phyloP scores from a whole-genome alignment of 495 filamentous ascomycete genomes.

The Eremomyces bilateralis region DNA sequence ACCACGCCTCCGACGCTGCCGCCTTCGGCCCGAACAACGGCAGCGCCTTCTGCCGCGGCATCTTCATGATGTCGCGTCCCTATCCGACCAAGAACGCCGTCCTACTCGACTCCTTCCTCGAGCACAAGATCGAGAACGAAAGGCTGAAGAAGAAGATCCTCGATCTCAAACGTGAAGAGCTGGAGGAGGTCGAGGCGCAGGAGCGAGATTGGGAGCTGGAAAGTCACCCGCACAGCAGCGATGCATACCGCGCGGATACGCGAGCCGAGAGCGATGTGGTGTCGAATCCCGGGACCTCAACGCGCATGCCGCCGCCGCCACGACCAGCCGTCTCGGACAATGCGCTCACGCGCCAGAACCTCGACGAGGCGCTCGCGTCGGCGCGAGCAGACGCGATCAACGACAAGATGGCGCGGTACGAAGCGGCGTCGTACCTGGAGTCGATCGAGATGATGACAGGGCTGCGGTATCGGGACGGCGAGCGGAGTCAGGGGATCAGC shows the following conservation, averaged over 20 bases:
- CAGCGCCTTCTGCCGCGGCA: constrained; percentile 50
- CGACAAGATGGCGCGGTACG: constrained; percentile 56
- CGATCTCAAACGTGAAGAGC: constrained; percentile 69
- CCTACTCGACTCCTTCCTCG: constrained; percentile 78
- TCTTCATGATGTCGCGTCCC: constrained; percentile 85
- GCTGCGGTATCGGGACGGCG: constrained; percentile 68
- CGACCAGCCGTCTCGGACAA: constrained; percentile 36
- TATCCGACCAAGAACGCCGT: constrained; percentile 75
- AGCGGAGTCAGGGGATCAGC: constrained; percentile 71
- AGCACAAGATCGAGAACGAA: constrained; percentile 96
- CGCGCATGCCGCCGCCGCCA: constrained; percentile 44
- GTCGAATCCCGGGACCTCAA: background rate
- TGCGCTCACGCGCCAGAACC: constrained; percentile 52
- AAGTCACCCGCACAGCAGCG: constrained; percentile 8
- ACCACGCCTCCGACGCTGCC: constrained; percentile 46
- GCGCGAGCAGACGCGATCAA: constrained; percentile 48
- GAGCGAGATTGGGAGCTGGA: constrained; percentile 16
- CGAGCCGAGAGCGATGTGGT: constrained; percentile 7
- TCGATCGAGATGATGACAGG: constrained; percentile 90
- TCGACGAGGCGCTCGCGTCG: constrained; percentile 54
- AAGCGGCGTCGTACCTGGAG: constrained; percentile 56
- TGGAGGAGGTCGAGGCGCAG: constrained; percentile 42
- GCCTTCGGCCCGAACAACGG: constrained; percentile 37
- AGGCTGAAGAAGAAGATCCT: constrained; percentile 62
- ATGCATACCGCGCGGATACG: constrained; percentile 20